Evolutionary conservation across 2,329 filamentous ascomycete species (phyloP), one percentile per base, ranked within the genome.

Genomic region (Chalaropsis ovoidea): DNA sequence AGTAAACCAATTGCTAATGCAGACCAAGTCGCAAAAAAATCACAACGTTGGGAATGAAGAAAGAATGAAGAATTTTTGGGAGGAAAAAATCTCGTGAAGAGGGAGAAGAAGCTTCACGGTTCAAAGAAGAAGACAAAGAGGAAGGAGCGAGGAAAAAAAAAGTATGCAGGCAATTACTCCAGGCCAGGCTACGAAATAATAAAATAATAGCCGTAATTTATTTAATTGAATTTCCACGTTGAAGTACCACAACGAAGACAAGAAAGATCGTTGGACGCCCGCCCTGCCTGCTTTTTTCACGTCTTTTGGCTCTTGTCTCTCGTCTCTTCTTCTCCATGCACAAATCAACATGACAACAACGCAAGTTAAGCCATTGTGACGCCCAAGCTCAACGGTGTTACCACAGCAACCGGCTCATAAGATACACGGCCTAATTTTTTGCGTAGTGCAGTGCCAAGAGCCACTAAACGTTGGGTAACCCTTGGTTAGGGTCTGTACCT

Each of bases 331-430:
- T 31, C 52, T 27, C 27, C 27, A 15, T 62, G 22, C 39, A 31
- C 19, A 24, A 6, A 31, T 24, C 39, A 62, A 62, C 41, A 62
- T 45, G 39, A 45, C 60, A 43, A 62, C 60, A 62, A 62, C 39
- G 31, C 61, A 43, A n/a, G 19, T 62, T 27, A 41, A 47, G 41
- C 61, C 61, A 27, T 62, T 45, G 35, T 62, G 35, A 27, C 41
- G 60, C 61, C 41, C 61, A 62, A 62, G 61, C 61, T 27, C 61
- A 45, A 24, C 2, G 15, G 22, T 17, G 22, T 62, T 31, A 22
- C 39, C 42, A 62, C 39, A 4, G 42, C 39, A 62, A 62, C 61
- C 10, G 35, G 39, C 15, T 31, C 27, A 47, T n/a, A 47, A n/a
- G 11, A 43, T n/a, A 15, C 13, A 54, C 22, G 17, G 49, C 22